Evolutionary conservation across 2,329 filamentous ascomycete species (phyloP), one percentile per base, ranked within the genome.

Genomic region (Aspergillus awamori): DNA sequence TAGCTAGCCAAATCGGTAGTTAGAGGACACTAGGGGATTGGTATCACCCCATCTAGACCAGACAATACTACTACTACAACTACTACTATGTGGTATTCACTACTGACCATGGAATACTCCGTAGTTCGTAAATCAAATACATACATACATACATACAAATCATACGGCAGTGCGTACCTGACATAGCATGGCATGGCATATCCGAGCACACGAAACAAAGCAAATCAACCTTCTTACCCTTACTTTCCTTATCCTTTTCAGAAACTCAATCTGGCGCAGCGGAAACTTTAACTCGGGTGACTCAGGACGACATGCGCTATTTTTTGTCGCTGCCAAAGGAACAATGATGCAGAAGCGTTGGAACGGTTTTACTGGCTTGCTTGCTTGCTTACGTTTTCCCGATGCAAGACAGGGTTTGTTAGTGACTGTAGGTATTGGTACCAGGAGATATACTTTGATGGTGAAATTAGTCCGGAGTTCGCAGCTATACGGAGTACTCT

Each of bases 281-380:
- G 33, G 22, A 53, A 64, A 63, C 65, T 33, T 61, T 61, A 63
- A 53, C 62, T 48, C 33, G 33, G 33, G 33, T 36, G 33, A 36
- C 33, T 36, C 33, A 10, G 33, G 33, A 36, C 33, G 33, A 36
- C 33, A 36, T 36, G 33, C 33, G 33, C 33, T 36, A 2, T 36
- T 36, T 36, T 36, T 36, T 30, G 28, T 36, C 10, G 33, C 33
- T 30, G 28, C 28, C 28, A 30, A 36, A 36, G 33, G 57, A 66
- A 45, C 47, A 58, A 58, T 2, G 41, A 58, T 54, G 54, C 62
- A 65, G 61, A 60, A 60, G 36, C 58, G 58, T 59, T 59, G 30
- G 48, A 17, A 52, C 33, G 33, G 33, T 36, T 36, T 7, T 43
- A 5, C 39, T 20, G 17, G 39, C n/a, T 43, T 43, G 39, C 39